Base-by-base conservation (phyloP, 371 early-diverging fungal genomes). In the Rhizopus stolonifer region DNA sequence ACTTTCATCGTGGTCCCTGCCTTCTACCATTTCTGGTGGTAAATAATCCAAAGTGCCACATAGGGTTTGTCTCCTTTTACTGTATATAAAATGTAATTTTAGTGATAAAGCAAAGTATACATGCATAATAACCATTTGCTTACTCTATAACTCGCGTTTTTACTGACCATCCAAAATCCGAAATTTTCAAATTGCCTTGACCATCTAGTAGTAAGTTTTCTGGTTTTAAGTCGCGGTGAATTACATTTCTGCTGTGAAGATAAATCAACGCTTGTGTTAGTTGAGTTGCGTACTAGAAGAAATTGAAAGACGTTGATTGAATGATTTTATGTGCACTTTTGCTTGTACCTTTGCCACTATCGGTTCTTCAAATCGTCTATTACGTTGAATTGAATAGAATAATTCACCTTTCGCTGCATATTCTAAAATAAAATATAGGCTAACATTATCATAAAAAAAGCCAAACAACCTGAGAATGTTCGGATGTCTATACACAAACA, bases 31-130 rank as follows among this genome's bases (percentile, higher is more conserved):
- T 69, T 98, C 98, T 1, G 98, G 98, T 14, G 98, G 93, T 84
- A 96, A 69, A 67, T 99, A 99, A 71, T 99, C 99, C 56, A 96
- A 65, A 2, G 99, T 99, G 3, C 99, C 99, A 62, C 99, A 99
- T 34, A 98, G 60, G 0, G 99, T 99, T 32, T 76, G 75, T 54
- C 97, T 80, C 64, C 92, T 82, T 15, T 56, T 63, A 42, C 42
- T 42, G 21, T 10, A 42, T 6, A 36, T 14, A 36, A 15, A n/a
- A 36, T 36, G 19, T 22, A 6, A 7, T 29, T 29, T 29, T 29
- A 29, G 31, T 7, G 4, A 29, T 10, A 29, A 29, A 38, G 17
- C 11, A 38, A n/a, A 38, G 6, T 0, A 15, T n/a, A 1, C 7
- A 38, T 11, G 4, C 1, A 11, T n/a, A 38, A 11, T 1, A 0